These are phyloP conservation scores for Sporisorium graminicola DNA, from an alignment of 1,284 basidiomycete species.

Conservation along the genomic window DNA sequence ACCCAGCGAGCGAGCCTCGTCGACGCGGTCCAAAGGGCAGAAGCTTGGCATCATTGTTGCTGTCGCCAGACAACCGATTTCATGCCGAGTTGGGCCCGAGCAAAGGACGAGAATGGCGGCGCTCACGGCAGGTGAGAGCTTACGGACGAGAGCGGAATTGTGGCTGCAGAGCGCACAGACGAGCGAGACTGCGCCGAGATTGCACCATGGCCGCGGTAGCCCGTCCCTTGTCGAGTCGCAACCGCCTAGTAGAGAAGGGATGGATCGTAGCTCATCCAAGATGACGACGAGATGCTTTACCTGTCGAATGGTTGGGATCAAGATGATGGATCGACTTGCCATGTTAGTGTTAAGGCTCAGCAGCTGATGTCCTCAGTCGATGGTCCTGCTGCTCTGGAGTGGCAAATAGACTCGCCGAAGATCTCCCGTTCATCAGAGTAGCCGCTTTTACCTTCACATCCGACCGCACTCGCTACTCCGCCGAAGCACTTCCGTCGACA, in stretches of 20 bases:
- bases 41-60: not conserved
- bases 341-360: not conserved
- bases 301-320: not conserved
- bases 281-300: not conserved
- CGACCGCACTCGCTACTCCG: not conserved
- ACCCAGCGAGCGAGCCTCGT: not conserved
- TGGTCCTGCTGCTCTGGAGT: not conserved
- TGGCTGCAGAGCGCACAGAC: not conserved
- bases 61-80: not conserved
- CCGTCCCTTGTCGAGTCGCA: constrained; percentile 5
- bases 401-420: constrained; percentile 23
- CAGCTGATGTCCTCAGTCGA: too few relatives aligned
- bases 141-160: constrained; percentile 21
- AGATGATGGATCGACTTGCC: not conserved
- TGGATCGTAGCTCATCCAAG: too few relatives aligned
- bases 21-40: not conserved
- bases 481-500: not conserved
- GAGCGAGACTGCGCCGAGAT: constrained; percentile 26
- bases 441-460: not conserved
- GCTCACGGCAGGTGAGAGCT: not conserved
- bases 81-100: constrained; percentile 11
- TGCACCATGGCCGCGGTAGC: constrained; percentile 10
- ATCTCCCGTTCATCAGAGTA: constrained; percentile 10
- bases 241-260: not conserved
- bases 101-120: not conserved